Percentiles rank a stretch among this genome's conserved stretches.
Conservation (phyloP, 2,329 filamentous ascomycete genomes). For the Paraphoma chrysanthemicola region DNA sequence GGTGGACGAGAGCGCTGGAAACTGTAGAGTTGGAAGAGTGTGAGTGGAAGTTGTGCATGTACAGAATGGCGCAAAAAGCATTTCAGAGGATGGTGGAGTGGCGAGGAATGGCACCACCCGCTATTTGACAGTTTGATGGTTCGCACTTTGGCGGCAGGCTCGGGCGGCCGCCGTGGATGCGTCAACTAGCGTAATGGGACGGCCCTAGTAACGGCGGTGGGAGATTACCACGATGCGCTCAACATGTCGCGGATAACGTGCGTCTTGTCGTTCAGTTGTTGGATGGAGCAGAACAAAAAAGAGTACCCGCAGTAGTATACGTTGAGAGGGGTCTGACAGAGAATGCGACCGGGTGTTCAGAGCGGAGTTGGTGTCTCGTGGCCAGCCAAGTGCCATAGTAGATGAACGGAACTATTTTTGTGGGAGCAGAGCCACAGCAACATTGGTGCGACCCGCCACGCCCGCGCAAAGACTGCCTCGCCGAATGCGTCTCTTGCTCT, state of each 20-base stretch:
- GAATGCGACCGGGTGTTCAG: neutral
- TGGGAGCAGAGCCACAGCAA: neutral
- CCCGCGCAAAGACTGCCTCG: neutral
- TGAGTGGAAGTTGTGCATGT: no score
- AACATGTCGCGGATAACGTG: neutral
- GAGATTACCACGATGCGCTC: conserved; percentile 5
- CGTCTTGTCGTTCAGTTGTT: neutral
- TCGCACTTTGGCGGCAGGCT: neutral
- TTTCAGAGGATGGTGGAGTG: no score
- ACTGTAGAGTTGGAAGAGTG: no score
- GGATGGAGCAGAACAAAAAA: neutral
- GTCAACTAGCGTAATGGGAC: neutral
- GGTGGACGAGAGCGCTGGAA: no score
- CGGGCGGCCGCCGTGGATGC: neutral
- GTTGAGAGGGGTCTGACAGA: neutral
- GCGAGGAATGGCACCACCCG: no score
- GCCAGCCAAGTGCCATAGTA: neutral
- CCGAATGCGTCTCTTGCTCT: neutral
- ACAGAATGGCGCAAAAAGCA: no score
- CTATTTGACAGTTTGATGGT: neutral
- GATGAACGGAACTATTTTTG: neutral
- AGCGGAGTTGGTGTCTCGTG: neutral
- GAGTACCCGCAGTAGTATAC: neutral
- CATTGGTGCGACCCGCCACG: neutral
- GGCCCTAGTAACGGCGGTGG: conserved; percentile 15